Percentiles rank a stretch among this genome's conserved stretches.
These are phyloP conservation scores for Magnolia kwangsiensis DNA, from an alignment of 164 flowering plant genomes.

Conservation along the genomic window DNA sequence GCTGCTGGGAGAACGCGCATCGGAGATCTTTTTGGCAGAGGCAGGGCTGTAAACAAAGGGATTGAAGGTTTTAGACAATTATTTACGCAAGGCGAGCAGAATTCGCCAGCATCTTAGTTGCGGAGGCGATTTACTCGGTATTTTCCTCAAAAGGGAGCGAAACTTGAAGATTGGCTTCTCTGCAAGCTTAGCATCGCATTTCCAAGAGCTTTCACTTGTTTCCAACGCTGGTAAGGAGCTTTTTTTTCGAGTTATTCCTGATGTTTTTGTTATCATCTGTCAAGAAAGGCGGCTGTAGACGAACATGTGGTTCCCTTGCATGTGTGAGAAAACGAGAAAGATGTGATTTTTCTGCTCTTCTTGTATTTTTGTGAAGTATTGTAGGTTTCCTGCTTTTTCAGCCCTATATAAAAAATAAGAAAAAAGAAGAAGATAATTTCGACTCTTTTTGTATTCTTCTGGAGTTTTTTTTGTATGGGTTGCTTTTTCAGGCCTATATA, in stretches of 20 bases:
- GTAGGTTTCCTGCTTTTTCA: neutral
- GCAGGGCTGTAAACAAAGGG: neutral
- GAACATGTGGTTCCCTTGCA: slow-evolving; percentile 2
- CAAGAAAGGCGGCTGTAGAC: neutral
- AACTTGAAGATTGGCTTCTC: neutral
- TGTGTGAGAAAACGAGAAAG: slow-evolving; percentile 2
- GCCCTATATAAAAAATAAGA: neutral
- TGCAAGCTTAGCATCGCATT: neutral
- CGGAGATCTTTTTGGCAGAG: neutral
- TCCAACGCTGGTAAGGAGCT: neutral
- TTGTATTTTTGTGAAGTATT: neutral
- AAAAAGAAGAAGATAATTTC: neutral
- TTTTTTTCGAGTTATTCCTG: too few species aligned
- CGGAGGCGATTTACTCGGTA: neutral
- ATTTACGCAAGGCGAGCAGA: neutral
- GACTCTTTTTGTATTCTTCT: neutral
- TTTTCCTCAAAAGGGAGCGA: neutral
- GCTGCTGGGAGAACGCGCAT: neutral
- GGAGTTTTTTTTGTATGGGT: neutral
- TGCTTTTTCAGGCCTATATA: too few species aligned
- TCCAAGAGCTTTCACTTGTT: neutral
- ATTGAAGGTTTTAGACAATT: neutral
- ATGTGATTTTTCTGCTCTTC: neutral
- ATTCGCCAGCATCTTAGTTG: neutral
- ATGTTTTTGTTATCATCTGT: neutral